Percentiles rank a stretch among this genome's conserved stretches.
Evolutionary conservation across 106 monocot genomes (phyloP).

Genomic region (Dioscorea dumetorum): DNA sequence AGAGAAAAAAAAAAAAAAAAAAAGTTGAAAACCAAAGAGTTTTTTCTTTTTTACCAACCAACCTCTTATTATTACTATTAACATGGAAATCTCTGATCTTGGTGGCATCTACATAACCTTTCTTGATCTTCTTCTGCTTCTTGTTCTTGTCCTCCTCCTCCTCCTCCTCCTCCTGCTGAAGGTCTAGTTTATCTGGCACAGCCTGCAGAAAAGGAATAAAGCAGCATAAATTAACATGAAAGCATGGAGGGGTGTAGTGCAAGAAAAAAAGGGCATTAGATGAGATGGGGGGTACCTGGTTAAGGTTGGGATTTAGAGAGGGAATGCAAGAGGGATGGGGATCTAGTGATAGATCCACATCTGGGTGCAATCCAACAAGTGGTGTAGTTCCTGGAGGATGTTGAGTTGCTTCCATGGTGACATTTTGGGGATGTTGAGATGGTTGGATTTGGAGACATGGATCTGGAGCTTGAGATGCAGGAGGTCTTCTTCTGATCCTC

Average conservation of each 20-base stretch:
- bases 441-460: not conserved
- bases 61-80: slow-evolving; percentile 1
- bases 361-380: slow-evolving; percentile 29
- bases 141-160: not conserved
- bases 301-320: not conserved
- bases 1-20: not conserved
- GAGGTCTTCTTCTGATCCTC: slow-evolving; percentile 46
- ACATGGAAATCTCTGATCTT: not conserved
- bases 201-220: not conserved
- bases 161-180: not conserved
- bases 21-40: not conserved
- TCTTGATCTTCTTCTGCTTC: not conserved
- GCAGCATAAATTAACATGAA: not conserved
- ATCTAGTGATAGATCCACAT: slow-evolving; percentile 21
- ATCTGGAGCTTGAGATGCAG: slow-evolving; percentile 17
- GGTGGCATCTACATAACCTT: no score
- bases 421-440: not conserved
- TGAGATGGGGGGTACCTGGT: no score
- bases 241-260: no score
- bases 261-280: no score
- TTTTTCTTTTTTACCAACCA: not conserved
- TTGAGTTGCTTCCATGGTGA: not conserved
- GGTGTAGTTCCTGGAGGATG: not conserved
- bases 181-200: not conserved
- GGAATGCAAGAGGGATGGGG: not conserved